A percentile compares a stretch with the other conserved stretches of the same genome.
Evolutionary conservation across 2,329 filamentous ascomycete species (phyloP).

Genomic region (Knufia fluminis): DNA sequence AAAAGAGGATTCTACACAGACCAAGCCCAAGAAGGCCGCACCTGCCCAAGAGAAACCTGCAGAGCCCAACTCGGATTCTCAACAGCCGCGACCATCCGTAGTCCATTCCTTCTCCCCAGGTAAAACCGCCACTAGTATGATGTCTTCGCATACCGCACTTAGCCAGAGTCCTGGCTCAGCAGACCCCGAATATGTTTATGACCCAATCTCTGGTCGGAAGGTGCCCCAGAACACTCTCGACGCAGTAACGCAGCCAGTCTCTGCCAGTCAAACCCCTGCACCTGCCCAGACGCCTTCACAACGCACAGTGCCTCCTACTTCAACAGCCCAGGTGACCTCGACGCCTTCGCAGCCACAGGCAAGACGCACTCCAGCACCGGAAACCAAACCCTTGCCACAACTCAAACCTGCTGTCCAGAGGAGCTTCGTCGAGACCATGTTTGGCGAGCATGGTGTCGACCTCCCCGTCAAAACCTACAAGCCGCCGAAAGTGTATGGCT

Average conservation of each 20-base stretch:
- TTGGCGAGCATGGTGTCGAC: constrained; percentile 21
- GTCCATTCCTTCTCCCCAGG: constrained; percentile 2
- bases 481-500: constrained; percentile 19
- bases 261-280: not conserved
- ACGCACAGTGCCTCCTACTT: not conserved
- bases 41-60: not conserved
- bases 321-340: not conserved
- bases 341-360: too few relatives aligned
- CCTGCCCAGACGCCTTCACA: not conserved
- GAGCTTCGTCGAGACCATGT: constrained; percentile 15
- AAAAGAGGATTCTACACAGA: not conserved
- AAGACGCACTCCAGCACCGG: not conserved
- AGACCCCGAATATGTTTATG: constrained; percentile 27
- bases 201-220: constrained; percentile 37
- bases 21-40: not conserved
- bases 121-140: constrained; percentile 1
- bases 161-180: not conserved
- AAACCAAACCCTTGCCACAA: constrained; percentile 11
- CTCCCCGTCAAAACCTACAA: constrained; percentile 21
- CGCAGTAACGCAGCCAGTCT: constrained; percentile 1
- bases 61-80: not conserved
- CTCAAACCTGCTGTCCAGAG: constrained; percentile 6
- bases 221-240: constrained; percentile 19
- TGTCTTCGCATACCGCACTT: not conserved
- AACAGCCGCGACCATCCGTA: not conserved